These are phyloP conservation scores for Aspergillus spinulosporus DNA, from an alignment of 2,329 filamentous ascomycete species.

Conservation along the genomic window DNA sequence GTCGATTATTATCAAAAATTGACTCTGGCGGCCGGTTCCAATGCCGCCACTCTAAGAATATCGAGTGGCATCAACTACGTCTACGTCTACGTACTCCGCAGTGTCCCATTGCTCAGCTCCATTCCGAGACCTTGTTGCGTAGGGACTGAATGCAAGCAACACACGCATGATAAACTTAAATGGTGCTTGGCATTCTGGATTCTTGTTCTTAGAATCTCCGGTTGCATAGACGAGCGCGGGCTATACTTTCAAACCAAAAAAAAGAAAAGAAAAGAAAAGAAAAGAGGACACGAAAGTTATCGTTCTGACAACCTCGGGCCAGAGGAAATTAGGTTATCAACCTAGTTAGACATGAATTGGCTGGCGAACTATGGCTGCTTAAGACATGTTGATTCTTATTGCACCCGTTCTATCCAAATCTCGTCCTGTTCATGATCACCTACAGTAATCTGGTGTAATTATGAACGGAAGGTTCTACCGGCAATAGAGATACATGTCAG, in stretches of 20 bases:
- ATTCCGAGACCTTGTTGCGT: not conserved
- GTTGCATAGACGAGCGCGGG: not conserved
- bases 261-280: too few species aligned
- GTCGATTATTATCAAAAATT: not conserved
- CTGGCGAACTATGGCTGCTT: not conserved
- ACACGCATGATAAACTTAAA: not conserved
- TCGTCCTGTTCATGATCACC: too few species aligned
- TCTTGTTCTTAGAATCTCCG: not conserved
- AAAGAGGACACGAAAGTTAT: not conserved
- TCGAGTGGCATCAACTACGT: not conserved
- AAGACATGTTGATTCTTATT: not conserved
- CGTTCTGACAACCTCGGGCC: not conserved
- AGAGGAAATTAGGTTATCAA: not conserved
- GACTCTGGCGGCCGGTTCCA: not conserved
- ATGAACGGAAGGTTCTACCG: too few species aligned
- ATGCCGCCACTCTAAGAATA: slow-evolving; percentile 12
- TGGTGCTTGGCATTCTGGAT: slow-evolving; percentile 1
- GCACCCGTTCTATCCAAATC: too few species aligned
- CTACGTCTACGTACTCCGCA: too few species aligned
- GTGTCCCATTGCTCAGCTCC: too few species aligned
- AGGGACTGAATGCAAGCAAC: slow-evolving; percentile 10
- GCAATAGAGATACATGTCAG: too few species aligned
- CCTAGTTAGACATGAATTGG: not conserved
- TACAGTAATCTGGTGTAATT: too few species aligned
- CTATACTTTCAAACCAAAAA: too few species aligned